These are phyloP conservation scores for Tricholoma sp. DNA, from an alignment of 768 basidiomycete species.

Conservation along the genomic window DNA sequence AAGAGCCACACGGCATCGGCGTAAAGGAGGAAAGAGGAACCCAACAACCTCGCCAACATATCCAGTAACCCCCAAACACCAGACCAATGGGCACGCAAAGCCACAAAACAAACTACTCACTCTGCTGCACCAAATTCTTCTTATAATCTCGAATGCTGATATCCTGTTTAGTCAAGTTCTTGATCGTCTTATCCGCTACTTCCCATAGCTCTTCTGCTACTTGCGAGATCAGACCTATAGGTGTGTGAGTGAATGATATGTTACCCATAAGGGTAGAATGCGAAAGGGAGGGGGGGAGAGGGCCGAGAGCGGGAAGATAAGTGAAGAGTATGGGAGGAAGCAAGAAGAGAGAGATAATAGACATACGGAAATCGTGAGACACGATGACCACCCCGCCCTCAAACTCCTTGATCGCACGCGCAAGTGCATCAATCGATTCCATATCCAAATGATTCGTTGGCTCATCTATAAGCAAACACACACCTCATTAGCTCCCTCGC, in stretches of 20 bases:
- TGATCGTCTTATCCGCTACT: conserved; percentile 90
- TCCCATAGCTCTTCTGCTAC: conserved; percentile 99
- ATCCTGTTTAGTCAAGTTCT: conserved; percentile 86
- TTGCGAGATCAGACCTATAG: conserved; percentile 85
- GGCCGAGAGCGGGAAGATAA: not conserved
- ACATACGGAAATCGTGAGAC: conserved; percentile 97
- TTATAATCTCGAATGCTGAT: conserved; percentile 95
- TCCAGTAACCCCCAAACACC: no score
- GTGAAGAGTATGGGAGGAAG: not conserved
- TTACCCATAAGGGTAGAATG: no score
- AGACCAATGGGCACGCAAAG: no score
- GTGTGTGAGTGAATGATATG: not conserved
- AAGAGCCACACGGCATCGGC: no score
- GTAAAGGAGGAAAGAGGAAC: no score
- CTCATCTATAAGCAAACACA: conserved; percentile 52
- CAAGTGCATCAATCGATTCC: conserved; percentile 96
- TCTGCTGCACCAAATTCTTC: conserved; percentile 75
- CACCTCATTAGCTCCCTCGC: not conserved
- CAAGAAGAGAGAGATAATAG: not conserved
- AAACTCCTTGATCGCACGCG: conserved; percentile 92
- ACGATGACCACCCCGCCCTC: conserved; percentile 99
- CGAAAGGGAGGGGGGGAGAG: no score
- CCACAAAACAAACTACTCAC: conserved; percentile 35
- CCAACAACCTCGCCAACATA: no score
- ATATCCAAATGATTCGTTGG: conserved; percentile 98